Evolutionary conservation across 73 alveolate genomes (phyloP).

Genomic region (Paramecium pentaurelia): DNA sequence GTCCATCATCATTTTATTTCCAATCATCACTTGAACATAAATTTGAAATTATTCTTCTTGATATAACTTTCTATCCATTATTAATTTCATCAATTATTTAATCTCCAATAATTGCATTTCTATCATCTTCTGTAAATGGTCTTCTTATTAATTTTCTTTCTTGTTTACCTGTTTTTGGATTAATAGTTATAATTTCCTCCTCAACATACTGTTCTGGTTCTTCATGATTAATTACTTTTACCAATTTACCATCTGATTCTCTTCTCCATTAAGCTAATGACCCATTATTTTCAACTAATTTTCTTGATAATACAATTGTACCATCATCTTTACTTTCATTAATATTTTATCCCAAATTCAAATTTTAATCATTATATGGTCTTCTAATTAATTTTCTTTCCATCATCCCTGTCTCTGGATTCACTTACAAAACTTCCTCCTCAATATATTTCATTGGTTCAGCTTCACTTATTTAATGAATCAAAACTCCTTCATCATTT

Average conservation of each 20-base stretch:
- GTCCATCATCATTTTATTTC: not conserved
- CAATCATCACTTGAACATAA: not conserved
- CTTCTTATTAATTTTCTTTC: not conserved
- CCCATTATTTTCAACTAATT: not conserved
- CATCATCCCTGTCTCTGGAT: not conserved
- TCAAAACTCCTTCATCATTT: not conserved
- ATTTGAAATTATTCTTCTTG: not conserved
- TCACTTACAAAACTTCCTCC: not conserved
- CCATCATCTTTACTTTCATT: not conserved
- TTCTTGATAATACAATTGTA: not conserved
- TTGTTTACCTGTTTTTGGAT: not conserved
- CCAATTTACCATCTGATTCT: not conserved
- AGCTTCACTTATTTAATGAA: not conserved
- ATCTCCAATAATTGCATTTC: not conserved
- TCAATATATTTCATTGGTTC: not conserved
- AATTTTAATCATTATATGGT: not conserved
- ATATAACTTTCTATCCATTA: not conserved
- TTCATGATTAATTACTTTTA: not conserved
- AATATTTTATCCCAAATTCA: not conserved
- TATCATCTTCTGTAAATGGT: not conserved
- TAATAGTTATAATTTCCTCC: not conserved
- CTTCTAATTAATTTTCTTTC: constrained; percentile 7
- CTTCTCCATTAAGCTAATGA: constrained; percentile 14
- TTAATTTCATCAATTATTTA: not conserved
- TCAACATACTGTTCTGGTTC: constrained; percentile 6